Evolutionary conservation across 371 early-diverging fungal genomes (phyloP), one percentile per base, ranked within the genome.

Genomic region (Rhizopus sp.): DNA sequence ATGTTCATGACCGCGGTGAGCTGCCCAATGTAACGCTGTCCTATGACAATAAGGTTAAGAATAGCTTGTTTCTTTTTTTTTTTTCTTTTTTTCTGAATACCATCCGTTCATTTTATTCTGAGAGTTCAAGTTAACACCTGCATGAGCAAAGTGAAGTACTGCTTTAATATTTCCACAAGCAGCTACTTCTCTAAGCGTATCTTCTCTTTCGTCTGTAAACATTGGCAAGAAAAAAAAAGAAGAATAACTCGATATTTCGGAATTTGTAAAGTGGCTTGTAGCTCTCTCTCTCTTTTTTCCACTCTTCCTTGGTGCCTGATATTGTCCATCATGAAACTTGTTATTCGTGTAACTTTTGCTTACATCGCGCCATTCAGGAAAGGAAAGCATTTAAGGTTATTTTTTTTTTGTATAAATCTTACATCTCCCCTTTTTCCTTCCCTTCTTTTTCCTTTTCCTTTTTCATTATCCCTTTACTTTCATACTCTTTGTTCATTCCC

Each of bases 161-260:
- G 88, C 90, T 57, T 86, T 84, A 33, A 83, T 59, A 60, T 91
- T 91, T 12, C 93, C 93, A 41, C 90, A 72, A 12, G 91, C 88
- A 13, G 83, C 80, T 64, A 89, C 87, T 63, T 90, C 89, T 55
- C 89, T 80, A 34, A 90, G 63, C 9, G 75, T 76, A 51, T 87
- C 83, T 41, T 78, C 85, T 41, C 86, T 73, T 63, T 85, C 85
- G 62, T 82, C 82, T 9, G 52, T 50, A 37, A 68, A 59, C 80
- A 79, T 75, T 7, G 52, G 30, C 17, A 30, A n/a, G 16, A 50
- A 38, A 41, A 40, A 46, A 39, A 40, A 54, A 37, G 23, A 40
- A 30, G 48, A 60, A 34, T 3, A 33, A n/a, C 7, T 4, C 7
- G 7, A 5, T 51, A 23, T 37, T 13, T 23, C 30, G 35, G 17